A percentile compares a stretch with the other conserved stretches of the same genome.
These are phyloP conservation scores for Trichoderma oligosporum DNA, from an alignment of 2,329 filamentous ascomycete species.

Conservation along the genomic window DNA sequence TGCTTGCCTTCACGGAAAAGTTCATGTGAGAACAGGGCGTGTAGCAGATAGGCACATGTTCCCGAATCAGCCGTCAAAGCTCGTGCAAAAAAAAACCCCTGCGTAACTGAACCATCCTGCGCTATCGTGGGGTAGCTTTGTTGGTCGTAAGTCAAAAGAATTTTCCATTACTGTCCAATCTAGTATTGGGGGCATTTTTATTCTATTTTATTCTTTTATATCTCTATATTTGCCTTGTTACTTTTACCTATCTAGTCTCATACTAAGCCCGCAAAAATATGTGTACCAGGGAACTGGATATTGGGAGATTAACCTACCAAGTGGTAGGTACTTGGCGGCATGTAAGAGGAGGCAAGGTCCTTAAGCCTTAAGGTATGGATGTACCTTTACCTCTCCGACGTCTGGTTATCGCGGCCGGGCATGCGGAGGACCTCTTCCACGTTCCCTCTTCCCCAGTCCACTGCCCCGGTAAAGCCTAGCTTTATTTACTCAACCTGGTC, in stretches of 20 bases:
- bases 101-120: background rate
- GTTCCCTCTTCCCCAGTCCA: background rate
- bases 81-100: background rate
- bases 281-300: background rate
- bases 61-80: constrained; percentile 12
- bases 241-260: background rate
- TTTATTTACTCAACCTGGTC: constrained; percentile 4
- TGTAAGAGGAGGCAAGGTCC: constrained; percentile 8
- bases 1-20: background rate
- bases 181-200: background rate
- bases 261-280: background rate
- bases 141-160: constrained; percentile 1
- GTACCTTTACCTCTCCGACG: background rate
- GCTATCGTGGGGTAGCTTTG: background rate
- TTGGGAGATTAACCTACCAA: constrained; percentile 1
- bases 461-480: constrained; percentile 4
- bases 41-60: constrained; percentile 2
- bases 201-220: background rate
- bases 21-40: constrained; percentile 10
- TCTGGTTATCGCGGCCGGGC: constrained; percentile 15
- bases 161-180: background rate
- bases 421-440: constrained; percentile 13
- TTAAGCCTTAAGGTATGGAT: too few relatives aligned
- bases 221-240: background rate
- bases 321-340: background rate